Conservation (phyloP, 2,329 filamentous ascomycete genomes). For the Fusarium miscanthi region DNA sequence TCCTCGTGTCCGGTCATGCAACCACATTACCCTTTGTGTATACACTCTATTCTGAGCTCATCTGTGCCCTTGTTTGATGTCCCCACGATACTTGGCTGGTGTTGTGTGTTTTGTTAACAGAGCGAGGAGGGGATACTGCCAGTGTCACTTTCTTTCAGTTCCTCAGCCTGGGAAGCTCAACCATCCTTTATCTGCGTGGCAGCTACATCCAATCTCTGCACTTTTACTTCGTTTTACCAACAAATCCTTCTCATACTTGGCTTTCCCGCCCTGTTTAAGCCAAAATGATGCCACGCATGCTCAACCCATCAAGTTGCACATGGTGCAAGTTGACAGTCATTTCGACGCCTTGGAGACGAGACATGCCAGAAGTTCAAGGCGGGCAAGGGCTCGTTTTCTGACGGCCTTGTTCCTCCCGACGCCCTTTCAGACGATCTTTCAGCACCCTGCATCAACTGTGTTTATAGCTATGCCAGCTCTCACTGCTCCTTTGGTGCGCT, state of each 20-base stretch:
- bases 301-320: too few relatives aligned
- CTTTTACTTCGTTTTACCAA: too few relatives aligned
- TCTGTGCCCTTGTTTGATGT: neutral
- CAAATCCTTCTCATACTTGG: too few relatives aligned
- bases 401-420: neutral
- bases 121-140: too few relatives aligned
- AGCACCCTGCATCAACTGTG: neutral
- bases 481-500: neutral
- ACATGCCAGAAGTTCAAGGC: too few relatives aligned
- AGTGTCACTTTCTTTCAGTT: neutral
- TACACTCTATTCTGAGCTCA: neutral
- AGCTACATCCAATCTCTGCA: neutral
- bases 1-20: too few relatives aligned
- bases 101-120: too few relatives aligned
- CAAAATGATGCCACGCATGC: too few relatives aligned
- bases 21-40: neutral
- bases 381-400: neutral
- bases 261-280: too few relatives aligned
- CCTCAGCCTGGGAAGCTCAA: neutral
- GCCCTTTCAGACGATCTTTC: neutral
- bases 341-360: too few relatives aligned
- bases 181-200: neutral
- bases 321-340: too few relatives aligned
- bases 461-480: neutral
- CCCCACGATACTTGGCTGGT: neutral